These are phyloP conservation scores for Apophysomyces sp. DNA, from an alignment of 371 early-diverging fungal species.

Conservation along the genomic window DNA sequence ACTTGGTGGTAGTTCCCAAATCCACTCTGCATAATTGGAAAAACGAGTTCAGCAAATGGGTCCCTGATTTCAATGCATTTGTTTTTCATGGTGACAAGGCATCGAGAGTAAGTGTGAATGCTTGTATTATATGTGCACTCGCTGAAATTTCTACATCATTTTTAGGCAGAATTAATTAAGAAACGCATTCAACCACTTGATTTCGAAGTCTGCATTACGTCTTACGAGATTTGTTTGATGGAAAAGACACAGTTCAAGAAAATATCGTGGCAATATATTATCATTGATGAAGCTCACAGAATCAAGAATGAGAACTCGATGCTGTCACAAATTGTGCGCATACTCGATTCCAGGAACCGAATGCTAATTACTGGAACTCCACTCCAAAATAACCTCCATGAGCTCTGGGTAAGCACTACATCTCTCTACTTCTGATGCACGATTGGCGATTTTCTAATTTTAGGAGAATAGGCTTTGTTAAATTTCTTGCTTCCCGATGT, in stretches of 20 bases:
- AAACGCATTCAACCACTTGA: slow-evolving; percentile 59
- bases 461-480: slow-evolving; percentile 72
- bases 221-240: slow-evolving; percentile 96
- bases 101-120: slow-evolving; percentile 59
- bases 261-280: slow-evolving; percentile 91
- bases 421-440: neutral
- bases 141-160: neutral
- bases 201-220: slow-evolving; percentile 96
- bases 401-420: slow-evolving; percentile 79
- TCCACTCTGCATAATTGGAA: slow-evolving; percentile 98
- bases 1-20: slow-evolving; percentile 97
- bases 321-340: slow-evolving; percentile 90
- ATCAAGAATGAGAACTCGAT: slow-evolving; percentile 99
- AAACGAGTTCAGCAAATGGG: slow-evolving; percentile 92
- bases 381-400: slow-evolving; percentile 98
- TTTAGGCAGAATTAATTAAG: slow-evolving; percentile 57
- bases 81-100: slow-evolving; percentile 94
- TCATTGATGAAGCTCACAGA: slow-evolving; percentile 99
- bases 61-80: slow-evolving; percentile 88
- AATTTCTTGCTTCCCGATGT: slow-evolving; percentile 98
- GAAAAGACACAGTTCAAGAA: slow-evolving; percentile 87
- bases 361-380: slow-evolving; percentile 99
- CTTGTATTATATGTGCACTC: neutral
- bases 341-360: slow-evolving; percentile 86
- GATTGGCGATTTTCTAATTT: neutral